These are phyloP conservation scores for Boletus huronensis DNA, from an alignment of 768 basidiomycete species.

Conservation along the genomic window DNA sequence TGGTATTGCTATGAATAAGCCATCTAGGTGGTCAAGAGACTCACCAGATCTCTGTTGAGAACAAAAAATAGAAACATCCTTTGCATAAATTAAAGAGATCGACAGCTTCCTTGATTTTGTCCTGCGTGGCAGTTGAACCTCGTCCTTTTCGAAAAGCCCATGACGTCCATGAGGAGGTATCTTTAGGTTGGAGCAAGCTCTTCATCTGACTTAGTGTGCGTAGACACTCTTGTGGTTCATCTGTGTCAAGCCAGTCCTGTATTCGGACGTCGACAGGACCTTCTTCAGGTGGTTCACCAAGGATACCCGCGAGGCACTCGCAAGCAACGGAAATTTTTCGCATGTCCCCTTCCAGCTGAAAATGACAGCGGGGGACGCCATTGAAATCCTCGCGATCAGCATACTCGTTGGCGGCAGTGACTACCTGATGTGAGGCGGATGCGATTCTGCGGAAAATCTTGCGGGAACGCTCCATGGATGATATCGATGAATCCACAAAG, in stretches of 20 bases:
- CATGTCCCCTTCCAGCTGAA: conserved; percentile 6
- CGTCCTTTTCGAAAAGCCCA: background rate
- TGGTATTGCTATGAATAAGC: background rate
- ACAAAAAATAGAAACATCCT: background rate
- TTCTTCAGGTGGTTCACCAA: background rate
- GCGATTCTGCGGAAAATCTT: background rate
- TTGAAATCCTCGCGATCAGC: background rate
- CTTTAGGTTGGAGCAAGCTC: background rate
- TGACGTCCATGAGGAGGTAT: background rate
- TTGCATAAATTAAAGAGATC: background rate
- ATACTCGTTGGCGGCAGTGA: background rate
- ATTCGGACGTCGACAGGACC: background rate
- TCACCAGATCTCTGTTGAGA: conserved; percentile 2
- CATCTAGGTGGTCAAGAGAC: background rate
- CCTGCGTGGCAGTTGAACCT: background rate
- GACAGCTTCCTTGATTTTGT: conserved; percentile 1
- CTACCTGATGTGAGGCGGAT: background rate
- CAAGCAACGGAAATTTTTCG: conserved; percentile 5
- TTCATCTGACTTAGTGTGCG: background rate
- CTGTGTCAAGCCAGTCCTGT: conserved; percentile 1
- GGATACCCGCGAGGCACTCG: background rate
- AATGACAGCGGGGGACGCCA: background rate
- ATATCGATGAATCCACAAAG: background rate
- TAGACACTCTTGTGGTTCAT: background rate
- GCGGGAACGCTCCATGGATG: conserved; percentile 6